Evolutionary conservation across 371 early-diverging fungal genomes (phyloP), one percentile per base, ranked within the genome.

Genomic region (Mortierella polycephala): DNA sequence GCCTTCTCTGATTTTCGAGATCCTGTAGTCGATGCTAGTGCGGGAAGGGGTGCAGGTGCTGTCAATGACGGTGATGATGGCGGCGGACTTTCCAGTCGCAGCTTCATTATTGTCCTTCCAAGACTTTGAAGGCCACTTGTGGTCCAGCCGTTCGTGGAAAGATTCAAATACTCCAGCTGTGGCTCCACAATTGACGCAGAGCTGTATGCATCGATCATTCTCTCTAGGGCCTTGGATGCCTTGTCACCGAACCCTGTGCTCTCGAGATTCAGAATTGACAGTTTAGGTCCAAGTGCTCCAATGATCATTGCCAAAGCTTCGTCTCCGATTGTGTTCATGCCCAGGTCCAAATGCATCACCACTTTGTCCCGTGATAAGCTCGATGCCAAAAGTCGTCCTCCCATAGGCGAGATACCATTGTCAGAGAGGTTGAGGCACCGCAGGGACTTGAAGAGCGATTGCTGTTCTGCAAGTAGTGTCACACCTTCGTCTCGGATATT

Each of bases 401-500:
- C 74, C 6, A 23, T 44, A 10, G 68, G 52, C 12, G 74, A 63
- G 41, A 74, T 67, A 9, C 55, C 74, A 54, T 74, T 74, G 53
- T 68, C 54, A 13, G 64, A 54, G 13, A 74, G 30, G 53, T 74
- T 64, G 50, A 74, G 40, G 8, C 21, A 13, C 4, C 65, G 57
- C 5, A 74, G 57, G 10, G 64, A 64, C 53, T 60, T 68, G 44
- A 60, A 42, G 11, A 68, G 57, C 1, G 39, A 41, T 7, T 8
- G 23, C 47, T 67, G 67, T 12, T 66, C 67, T 10, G 60, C 54
- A 37, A 74, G 45, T 13, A 74, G 12, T 3, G 21, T 52, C 6
- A 74, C 45, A 20, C 74, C 74, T 8, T 64, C 64, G 37, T 74
- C 74, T 13, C 68, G 60, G 21, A 74, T 68, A 18, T 57, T 55